These are phyloP conservation scores for Pinus taeda DNA, from an alignment of 75 land plant species.

Conservation along the genomic window DNA sequence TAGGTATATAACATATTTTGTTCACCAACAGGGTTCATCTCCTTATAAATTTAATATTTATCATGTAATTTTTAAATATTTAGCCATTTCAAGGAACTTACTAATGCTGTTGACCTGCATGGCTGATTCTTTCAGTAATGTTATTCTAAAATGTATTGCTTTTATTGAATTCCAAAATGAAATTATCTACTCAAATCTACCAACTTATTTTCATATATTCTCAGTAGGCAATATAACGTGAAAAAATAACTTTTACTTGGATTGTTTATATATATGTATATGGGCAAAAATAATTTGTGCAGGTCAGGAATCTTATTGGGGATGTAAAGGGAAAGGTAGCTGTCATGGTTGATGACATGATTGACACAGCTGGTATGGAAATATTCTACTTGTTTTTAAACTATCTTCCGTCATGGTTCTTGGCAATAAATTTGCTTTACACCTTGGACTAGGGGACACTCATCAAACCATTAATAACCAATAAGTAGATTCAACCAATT, in stretches of 20 bases:
- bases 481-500: not conserved
- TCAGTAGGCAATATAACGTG: not conserved
- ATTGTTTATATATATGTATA: not conserved
- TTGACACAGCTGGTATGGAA: conserved; percentile 66
- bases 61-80: too few species aligned
- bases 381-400: not conserved
- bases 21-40: not conserved
- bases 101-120: too few species aligned
- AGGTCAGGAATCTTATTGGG: conserved; percentile 87
- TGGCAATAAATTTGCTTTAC: not conserved
- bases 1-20: not conserved
- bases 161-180: not conserved
- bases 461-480: not conserved
- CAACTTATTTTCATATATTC: not conserved
- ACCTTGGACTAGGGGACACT: not conserved
- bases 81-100: too few species aligned
- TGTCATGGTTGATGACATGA: conserved; percentile 92
- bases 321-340: conserved; percentile 88
- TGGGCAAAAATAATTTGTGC: not conserved
- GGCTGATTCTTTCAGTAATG: not conserved
- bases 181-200: not conserved
- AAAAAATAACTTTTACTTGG: not conserved
- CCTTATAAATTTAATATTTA: not conserved
- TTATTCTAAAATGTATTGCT: not conserved
- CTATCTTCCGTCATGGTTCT: not conserved